Evolutionary conservation across 495 filamentous ascomycete genomes (phyloP).

Genomic region (Penicillium manginii): DNA sequence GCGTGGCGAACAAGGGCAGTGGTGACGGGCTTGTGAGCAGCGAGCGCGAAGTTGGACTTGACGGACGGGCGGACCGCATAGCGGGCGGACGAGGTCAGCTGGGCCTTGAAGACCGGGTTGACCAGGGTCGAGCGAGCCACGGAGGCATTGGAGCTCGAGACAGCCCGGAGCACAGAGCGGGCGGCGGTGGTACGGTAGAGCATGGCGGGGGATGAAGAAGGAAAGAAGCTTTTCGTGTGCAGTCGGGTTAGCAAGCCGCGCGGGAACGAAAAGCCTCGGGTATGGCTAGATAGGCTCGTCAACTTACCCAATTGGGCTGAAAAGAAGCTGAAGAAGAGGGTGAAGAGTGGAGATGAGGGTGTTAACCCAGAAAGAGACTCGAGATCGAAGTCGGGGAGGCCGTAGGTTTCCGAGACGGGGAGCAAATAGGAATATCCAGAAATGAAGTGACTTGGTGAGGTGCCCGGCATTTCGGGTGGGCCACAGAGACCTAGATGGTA

Average conservation of each 20-base stretch:
- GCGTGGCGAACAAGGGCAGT: conserved; percentile 55
- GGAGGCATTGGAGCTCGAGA: conserved; percentile 53
- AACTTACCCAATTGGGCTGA: conserved; percentile 45
- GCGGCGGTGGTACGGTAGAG: conserved; percentile 50
- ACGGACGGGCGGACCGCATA: conserved; percentile 39
- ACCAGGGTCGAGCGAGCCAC: conserved; percentile 44
- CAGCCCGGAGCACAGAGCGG: conserved; percentile 51
- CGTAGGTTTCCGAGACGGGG: conserved; percentile 35
- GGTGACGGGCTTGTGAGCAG: conserved; percentile 53
- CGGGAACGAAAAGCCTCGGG: conserved; percentile 41
- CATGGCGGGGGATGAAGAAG: conserved; percentile 40
- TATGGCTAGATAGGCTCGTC: conserved; percentile 18
- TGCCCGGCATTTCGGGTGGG: conserved; percentile 38
- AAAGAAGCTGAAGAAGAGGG: conserved; percentile 24
- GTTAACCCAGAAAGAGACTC: conserved; percentile 41
- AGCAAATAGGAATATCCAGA: conserved; percentile 41
- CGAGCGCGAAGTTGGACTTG: conserved; percentile 45
- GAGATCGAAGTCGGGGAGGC: conserved; percentile 37
- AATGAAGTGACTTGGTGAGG: conserved; percentile 48
- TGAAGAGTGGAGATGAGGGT: conserved; percentile 42
- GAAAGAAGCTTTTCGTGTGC: conserved; percentile 41
- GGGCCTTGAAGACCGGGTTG: conserved; percentile 51
- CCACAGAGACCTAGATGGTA: conserved; percentile 39
- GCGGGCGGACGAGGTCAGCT: conserved; percentile 49
- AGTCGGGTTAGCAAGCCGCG: conserved; percentile 38